phyloP scores from a whole-genome alignment of 2,329 filamentous ascomycete genomes.

The Clarireedia sp. region DNA sequence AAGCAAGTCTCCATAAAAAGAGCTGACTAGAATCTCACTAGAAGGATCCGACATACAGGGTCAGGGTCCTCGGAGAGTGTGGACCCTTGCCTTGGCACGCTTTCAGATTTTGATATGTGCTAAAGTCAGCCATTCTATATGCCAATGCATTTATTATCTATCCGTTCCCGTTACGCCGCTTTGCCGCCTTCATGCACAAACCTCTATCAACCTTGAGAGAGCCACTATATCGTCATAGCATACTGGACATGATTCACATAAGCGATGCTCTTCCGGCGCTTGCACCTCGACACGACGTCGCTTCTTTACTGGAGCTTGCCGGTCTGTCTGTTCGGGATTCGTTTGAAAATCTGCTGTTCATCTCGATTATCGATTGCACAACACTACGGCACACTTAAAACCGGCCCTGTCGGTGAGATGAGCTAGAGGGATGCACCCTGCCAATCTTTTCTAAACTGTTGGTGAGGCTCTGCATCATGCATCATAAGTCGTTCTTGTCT shows the following conservation, averaged over 20 bases:
- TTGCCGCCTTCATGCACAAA: too few relatives aligned
- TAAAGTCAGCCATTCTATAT: neutral
- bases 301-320: too few relatives aligned
- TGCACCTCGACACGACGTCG: too few relatives aligned
- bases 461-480: neutral
- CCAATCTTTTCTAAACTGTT: neutral
- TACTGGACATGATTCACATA: too few relatives aligned
- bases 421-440: neutral
- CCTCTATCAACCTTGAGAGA: too few relatives aligned
- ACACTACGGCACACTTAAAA: neutral
- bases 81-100: neutral
- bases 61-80: neutral
- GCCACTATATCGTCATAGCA: too few relatives aligned
- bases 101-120: neutral
- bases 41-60: neutral
- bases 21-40: neutral
- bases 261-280: too few relatives aligned
- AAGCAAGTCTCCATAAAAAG: neutral
- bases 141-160: too few relatives aligned
- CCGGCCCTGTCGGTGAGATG: neutral
- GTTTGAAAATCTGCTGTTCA: neutral
- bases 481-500: neutral
- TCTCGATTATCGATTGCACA: neutral
- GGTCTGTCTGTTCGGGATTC: too few relatives aligned
- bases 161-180: too few relatives aligned